Percentiles rank a stretch among this genome's conserved stretches.
Conservation (phyloP, 805 yeast species). For the Cyberlindnera mycetangii region DNA sequence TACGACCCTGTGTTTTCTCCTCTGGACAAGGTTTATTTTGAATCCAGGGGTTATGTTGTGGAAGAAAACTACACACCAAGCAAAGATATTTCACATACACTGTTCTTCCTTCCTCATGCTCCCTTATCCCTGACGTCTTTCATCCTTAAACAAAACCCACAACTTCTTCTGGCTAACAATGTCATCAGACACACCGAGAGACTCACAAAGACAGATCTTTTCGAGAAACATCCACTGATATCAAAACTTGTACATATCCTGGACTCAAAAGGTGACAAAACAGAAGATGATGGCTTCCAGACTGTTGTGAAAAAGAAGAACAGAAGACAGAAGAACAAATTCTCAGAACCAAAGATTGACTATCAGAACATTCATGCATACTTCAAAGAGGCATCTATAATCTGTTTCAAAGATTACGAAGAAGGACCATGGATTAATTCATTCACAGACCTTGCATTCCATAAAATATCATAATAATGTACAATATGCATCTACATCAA, state of each 20-base stretch:
- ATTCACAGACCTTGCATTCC: conserved; percentile 51
- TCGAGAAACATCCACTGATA: conserved; percentile 41
- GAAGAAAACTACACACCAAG: conserved; percentile 13
- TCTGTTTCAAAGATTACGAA: conserved; percentile 25
- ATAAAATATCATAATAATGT: conserved; percentile 18
- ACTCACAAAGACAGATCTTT: conserved; percentile 40
- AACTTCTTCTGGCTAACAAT: conserved; percentile 49
- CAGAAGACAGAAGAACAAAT: conserved; percentile 25
- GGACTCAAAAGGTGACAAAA: not conserved
- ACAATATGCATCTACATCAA: not conserved
- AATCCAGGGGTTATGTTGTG: conserved; percentile 20
- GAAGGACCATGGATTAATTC: conserved; percentile 48
- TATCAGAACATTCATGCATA: conserved; percentile 33
- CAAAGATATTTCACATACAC: conserved; percentile 19
- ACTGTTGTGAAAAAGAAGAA: conserved; percentile 20
- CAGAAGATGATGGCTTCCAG: conserved; percentile 21
- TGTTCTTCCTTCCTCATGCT: conserved; percentile 76
- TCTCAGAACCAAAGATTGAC: conserved; percentile 31
- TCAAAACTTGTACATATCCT: conserved; percentile 35
- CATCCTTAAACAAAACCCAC: conserved; percentile 37
- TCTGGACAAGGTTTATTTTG: conserved; percentile 40
- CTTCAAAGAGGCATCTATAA: conserved; percentile 29
- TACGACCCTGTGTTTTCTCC: conserved; percentile 64
- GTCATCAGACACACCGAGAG: conserved; percentile 53
- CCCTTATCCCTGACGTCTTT: conserved; percentile 52